These are phyloP conservation scores for Alectoria sarmentosa DNA, from an alignment of 495 filamentous ascomycete species.

Conservation along the genomic window DNA sequence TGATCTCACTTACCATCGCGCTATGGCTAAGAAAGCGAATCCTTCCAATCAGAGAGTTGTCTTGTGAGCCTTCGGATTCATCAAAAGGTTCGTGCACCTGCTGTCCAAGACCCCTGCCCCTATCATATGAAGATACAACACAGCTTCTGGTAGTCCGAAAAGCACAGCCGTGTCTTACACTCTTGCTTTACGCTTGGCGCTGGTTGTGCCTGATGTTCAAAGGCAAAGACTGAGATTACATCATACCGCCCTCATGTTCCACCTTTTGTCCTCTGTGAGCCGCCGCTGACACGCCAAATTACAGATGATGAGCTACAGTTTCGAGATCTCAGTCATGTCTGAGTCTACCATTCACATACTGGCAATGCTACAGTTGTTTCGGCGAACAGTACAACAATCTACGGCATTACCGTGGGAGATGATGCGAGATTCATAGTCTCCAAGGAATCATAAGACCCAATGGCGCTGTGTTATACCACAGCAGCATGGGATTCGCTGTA, in stretches of 20 bases:
- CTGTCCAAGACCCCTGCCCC: neutral
- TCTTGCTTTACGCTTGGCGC: constrained; percentile 37
- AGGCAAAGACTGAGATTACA: constrained; percentile 63
- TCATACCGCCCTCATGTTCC: neutral
- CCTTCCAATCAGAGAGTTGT: neutral
- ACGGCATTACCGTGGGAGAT: neutral
- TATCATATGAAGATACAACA: constrained; percentile 51
- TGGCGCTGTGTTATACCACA: neutral
- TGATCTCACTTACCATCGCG: neutral
- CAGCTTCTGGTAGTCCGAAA: constrained; percentile 77
- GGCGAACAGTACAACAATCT: neutral
- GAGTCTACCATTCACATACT: neutral
- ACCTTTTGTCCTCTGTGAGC: neutral
- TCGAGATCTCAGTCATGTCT: neutral
- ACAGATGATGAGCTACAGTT: neutral
- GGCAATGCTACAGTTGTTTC: neutral
- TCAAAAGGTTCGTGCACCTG: neutral
- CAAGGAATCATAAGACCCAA: neutral
- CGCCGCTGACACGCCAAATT: neutral
- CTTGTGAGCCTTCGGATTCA: neutral
- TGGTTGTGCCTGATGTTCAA: constrained; percentile 64
- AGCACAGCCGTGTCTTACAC: constrained; percentile 54
- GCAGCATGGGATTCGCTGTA: neutral
- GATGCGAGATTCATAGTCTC: neutral
- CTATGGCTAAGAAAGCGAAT: neutral